Evolutionary conservation across 768 basidiomycete genomes (phyloP), one percentile per base, ranked within the genome.

Genomic region (Neoboletus magnificus): DNA sequence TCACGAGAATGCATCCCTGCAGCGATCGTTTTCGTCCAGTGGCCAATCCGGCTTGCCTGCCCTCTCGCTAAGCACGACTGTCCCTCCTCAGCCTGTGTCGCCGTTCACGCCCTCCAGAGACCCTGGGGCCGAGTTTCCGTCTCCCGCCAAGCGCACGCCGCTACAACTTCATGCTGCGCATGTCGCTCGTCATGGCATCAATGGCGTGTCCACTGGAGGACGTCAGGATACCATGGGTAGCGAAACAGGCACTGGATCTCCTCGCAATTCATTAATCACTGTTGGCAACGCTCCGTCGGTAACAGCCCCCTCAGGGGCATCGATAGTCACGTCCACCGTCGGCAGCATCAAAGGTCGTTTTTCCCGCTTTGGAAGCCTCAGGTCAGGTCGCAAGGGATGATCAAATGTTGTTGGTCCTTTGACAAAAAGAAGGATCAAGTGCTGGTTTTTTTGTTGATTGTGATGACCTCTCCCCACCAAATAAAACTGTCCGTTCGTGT

Each of bases 151-250:
- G 60, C 85, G 85, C 62, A 91, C 91, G 0, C 87, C 87, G 3
- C 74, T 93, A 20, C 90, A 92, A 60, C 79, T 87, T 18, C 87
- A 91, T 58, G 78, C 93, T 0, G 91, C 90, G 6, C 86, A 92
- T 60, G 77, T 93, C 7, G 83, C 91, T 18, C 80, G 88, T 27
- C 89, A 93, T 64, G 91, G 91, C 11, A 87, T 93, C 70, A 86
- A 84, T 43, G 90, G 87, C 1, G 85, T 93, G 6, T 81, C 90
- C 27, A 89, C 87, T 1, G 87, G 87, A 8, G 89, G 88, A 36
- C 83, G 82, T 4, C 66, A 61, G 35, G 89, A 90, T 42, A 73
- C 59, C 27, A 55, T 72, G 36, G 69, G 72, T 4, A 76, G 73
- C 62, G 79, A 79, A 46, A 52, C 65, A 1, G 75, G 74, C 5